phyloP scores from a whole-genome alignment of 2,329 filamentous ascomycete species.

The Ceratocystiopsis minuta region DNA sequence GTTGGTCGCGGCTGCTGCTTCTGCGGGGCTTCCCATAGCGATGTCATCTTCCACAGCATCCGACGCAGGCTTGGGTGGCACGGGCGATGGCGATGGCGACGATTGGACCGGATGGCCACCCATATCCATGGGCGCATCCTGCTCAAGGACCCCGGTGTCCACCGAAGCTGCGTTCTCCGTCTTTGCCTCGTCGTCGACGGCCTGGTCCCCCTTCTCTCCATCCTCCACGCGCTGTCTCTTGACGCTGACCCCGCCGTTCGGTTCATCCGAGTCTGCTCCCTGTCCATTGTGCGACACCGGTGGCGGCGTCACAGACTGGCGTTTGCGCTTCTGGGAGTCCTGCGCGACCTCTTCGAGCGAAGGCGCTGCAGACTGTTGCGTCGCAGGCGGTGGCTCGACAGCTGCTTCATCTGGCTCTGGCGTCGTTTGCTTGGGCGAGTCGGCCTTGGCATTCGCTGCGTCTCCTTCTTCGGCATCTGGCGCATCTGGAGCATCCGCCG shows the following conservation, averaged over 20 bases:
- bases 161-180: slow-evolving; percentile 14
- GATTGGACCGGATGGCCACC: no score
- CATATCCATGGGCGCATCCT: no score
- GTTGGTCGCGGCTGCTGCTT: no score
- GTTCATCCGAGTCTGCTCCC: no score
- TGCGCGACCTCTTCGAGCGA: not conserved
- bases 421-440: no score
- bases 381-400: not conserved
- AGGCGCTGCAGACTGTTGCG: not conserved
- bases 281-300: slow-evolving; percentile 16
- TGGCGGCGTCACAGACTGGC: slow-evolving; percentile 44
- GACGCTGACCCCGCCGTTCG: slow-evolving; percentile 10
- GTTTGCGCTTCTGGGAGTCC: slow-evolving; percentile 41
- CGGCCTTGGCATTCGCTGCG: not conserved
- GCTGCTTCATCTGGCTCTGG: not conserved
- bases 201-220: not conserved
- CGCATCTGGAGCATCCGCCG: not conserved
- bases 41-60: no score
- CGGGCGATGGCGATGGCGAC: no score
- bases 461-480: not conserved
- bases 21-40: no score
- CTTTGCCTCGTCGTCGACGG: not conserved
- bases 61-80: no score
- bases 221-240: slow-evolving; percentile 22
- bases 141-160: slow-evolving; percentile 1